Base-by-base conservation (phyloP, 345 rosid genomes). In the thale cress (Arabidopsis thaliana) region DNA sequence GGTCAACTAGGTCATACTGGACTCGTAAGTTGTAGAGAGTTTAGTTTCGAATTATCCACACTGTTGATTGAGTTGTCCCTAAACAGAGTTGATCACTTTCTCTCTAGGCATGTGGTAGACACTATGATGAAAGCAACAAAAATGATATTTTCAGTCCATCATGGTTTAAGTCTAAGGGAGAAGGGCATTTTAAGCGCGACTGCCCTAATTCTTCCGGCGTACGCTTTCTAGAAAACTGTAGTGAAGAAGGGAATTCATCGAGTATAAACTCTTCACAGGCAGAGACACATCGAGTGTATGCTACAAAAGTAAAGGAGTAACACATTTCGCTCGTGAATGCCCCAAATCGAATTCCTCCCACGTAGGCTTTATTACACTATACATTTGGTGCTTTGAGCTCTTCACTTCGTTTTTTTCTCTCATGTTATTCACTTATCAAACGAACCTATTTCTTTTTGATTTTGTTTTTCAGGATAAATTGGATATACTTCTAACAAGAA, bases 311-410 rank as follows among this genome's bases (percentile, higher is more conserved):
- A 85, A 88, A 8, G 87, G 74, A 81, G 84, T 9, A 40, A 95
- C 97, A 53, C 97, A 91, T 84, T 89, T 90, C 80, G 91, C 93
- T 20, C 95, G 91, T 30, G 93, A 88, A 62, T 94, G 97, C 78
- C 77, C 60, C 1, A 28, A 28, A 28, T 28, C 60, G 1, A 81
- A 73, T 78, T 84, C 87, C 25, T 41, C 78, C 28, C 87, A 83
- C 86, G 97, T 84, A 67, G 46, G 76, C 65, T 79, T 52, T 56
- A 20, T 37, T 60, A 36, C 45, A 46, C 67, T 38, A 48, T 24
- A 45, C 59, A 20, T 65, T 33, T 52, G 71, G 61, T 71, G 45
- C 51, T 36, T 48, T 53, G 6, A 32, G 12, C 50, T 25, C 13
- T 36, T 7, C 28, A 6, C 20, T 36, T 44, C 12, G 20, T 42